These are phyloP conservation scores for Podaxis sp. DNA, from an alignment of 768 basidiomycete species.

Conservation along the genomic window DNA sequence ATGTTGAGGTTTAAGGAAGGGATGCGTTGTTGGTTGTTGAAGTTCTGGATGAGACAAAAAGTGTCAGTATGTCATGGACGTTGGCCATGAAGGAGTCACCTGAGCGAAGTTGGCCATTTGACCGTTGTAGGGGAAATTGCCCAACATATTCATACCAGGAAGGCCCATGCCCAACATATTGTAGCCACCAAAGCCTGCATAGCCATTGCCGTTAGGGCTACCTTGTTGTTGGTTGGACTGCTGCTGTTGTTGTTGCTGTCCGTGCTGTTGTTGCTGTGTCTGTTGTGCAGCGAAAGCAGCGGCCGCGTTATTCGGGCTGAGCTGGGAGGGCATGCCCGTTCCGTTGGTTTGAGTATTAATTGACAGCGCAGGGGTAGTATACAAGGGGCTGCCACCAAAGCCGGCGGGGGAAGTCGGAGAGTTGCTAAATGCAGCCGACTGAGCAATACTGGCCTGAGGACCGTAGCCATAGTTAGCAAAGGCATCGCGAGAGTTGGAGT, in stretches of 20 bases:
- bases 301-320: conserved; percentile 68
- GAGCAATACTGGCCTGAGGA: conserved; percentile 64
- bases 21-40: conserved; percentile 56
- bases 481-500: conserved; percentile 49
- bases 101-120: conserved; percentile 74
- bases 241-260: conserved; percentile 44
- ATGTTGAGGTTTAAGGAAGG: conserved; percentile 69
- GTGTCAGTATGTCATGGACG: conserved; percentile 17
- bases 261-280: conserved; percentile 40
- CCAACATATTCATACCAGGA: conserved; percentile 70
- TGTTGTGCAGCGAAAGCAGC: conserved; percentile 50
- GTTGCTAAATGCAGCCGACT: conserved; percentile 47
- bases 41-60: conserved; percentile 19
- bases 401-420: conserved; percentile 43
- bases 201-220: conserved; percentile 49
- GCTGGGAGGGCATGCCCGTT: conserved; percentile 50
- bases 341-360: conserved; percentile 64
- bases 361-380: conserved; percentile 69
- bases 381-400: conserved; percentile 61
- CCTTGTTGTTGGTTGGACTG: conserved; percentile 34
- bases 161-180: conserved; percentile 82
- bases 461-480: conserved; percentile 91
- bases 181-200: conserved; percentile 65
- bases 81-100: conserved; percentile 32
- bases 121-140: conserved; percentile 67